Evolutionary conservation across 2,329 filamentous ascomycete species (phyloP), one percentile per base, ranked within the genome.

Genomic region (Botrytis fabae): DNA sequence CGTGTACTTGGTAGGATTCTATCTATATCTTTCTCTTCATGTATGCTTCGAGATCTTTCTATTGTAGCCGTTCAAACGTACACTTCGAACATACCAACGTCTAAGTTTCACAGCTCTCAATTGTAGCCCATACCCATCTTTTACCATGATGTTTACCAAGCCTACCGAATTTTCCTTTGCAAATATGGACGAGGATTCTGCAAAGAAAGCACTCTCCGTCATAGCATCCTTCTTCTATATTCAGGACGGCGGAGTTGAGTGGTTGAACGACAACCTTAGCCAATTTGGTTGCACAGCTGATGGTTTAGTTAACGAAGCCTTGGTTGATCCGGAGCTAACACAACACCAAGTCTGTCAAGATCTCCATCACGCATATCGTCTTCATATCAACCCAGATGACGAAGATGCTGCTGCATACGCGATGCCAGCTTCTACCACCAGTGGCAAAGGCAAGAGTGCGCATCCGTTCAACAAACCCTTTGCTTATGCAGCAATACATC

Each of bases 261-360:
- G 48, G 35, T 25, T 68, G 35, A 57, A 68, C 38, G 9, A 54
- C 1, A n/a, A 57, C 12, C 35, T 68, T 3, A 9, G 35, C 28
- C 46, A 57, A 57, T 68, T 57, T 20, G 48, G 35, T 54, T 68
- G 64, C 35, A 57, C 64, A 42, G 64, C 46, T 10, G 64, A 68
- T 42, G 64, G 64, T n/a, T 42, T 68, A 10, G 51, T 68, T 5
- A 68, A 68, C 64, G 64, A 68, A 54, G 12, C 40, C 25, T 68
- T 68, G n/a, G 4, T 40, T 32, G 64, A 68, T 38, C 16, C 4
- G 2, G 64, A 68, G 18, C 64, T 68, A 9, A 42, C 64, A 57
- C 46, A 54, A 32, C 64, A 68, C 32, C 32, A 14, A 57, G 6
- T 68, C 48, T 48, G 46, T 1, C 64, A 68, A 57, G 35, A n/a